These are phyloP conservation scores for Cardamine chenopodiifolia DNA, from an alignment of 345 rosid genomes.

Conservation along the genomic window DNA sequence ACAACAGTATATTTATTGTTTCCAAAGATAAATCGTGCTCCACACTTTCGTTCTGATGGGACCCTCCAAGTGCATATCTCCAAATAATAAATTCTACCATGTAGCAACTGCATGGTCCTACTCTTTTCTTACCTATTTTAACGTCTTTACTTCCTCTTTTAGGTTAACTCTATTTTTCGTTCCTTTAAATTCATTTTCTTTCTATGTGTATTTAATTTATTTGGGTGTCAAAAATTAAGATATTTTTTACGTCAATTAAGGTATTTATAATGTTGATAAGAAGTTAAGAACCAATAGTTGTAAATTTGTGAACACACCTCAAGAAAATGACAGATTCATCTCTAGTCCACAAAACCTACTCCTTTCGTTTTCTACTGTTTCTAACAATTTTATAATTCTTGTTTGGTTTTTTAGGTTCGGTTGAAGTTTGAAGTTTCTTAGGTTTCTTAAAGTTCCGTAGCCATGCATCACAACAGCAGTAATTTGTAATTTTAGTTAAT, in stretches of 20 bases:
- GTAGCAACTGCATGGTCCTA: conserved; percentile 21
- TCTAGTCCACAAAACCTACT: conserved; percentile 31
- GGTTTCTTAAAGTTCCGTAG: conserved; percentile 16
- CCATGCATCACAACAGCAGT: background rate
- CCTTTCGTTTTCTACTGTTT: conserved; percentile 22
- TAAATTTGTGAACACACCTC: conserved; percentile 5
- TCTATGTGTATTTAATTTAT: background rate
- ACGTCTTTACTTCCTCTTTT: conserved; percentile 38
- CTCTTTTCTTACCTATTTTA: conserved; percentile 40
- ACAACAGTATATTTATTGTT: conserved; percentile 9
- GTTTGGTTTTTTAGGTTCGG: conserved; percentile 25
- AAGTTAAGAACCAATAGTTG: background rate
- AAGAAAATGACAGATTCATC: conserved; percentile 28
- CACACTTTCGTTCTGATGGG: conserved; percentile 39
- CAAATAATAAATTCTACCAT: conserved; percentile 15
- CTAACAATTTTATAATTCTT: conserved; percentile 17
- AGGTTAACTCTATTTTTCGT: conserved; percentile 21
- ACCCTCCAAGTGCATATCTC: conserved; percentile 21
- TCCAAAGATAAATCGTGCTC: conserved; percentile 42
- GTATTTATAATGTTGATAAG: background rate
- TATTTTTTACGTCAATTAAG: no score
- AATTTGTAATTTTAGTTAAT: background rate
- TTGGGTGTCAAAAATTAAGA: conserved; percentile 21
- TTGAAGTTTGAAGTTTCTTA: conserved; percentile 3
- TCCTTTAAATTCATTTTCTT: conserved; percentile 19